Evolutionary conservation across 345 rosid species (phyloP).

Genomic region (Bruguiera sexangula): DNA sequence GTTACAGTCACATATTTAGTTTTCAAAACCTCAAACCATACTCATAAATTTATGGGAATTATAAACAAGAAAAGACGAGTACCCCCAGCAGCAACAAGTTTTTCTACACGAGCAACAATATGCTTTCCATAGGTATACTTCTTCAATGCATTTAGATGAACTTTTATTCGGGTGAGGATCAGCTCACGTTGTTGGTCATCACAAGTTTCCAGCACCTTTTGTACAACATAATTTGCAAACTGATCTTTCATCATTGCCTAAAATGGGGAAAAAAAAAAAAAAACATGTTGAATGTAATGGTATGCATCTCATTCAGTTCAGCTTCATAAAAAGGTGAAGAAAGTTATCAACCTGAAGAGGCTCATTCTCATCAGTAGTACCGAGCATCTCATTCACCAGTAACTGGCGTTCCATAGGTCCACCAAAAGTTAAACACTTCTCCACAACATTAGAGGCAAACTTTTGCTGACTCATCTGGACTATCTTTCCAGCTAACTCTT

Average conservation of each 20-base stretch:
- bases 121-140: constrained; percentile 86
- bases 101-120: constrained; percentile 83
- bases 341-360: constrained; percentile 79
- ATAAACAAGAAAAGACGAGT: constrained; percentile 5
- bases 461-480: constrained; percentile 98
- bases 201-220: constrained; percentile 78
- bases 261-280: background rate
- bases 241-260: constrained; percentile 95
- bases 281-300: background rate
- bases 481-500: constrained; percentile 73
- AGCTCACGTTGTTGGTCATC: constrained; percentile 72
- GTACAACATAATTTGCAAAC: constrained; percentile 85
- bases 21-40: too few relatives aligned
- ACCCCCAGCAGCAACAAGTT: constrained; percentile 90
- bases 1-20: background rate
- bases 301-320: background rate
- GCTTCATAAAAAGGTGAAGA: background rate
- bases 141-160: constrained; percentile 74
- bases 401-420: constrained; percentile 63
- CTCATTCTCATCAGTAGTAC: constrained; percentile 89
- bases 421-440: constrained; percentile 87
- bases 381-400: constrained; percentile 95
- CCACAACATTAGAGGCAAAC: constrained; percentile 94
- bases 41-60: background rate
- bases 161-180: constrained; percentile 65